A percentile compares a stretch with the other conserved stretches of the same genome.
Evolutionary conservation across 2,329 filamentous ascomycete genomes (phyloP).

Genomic region (Periconia digitata): DNA sequence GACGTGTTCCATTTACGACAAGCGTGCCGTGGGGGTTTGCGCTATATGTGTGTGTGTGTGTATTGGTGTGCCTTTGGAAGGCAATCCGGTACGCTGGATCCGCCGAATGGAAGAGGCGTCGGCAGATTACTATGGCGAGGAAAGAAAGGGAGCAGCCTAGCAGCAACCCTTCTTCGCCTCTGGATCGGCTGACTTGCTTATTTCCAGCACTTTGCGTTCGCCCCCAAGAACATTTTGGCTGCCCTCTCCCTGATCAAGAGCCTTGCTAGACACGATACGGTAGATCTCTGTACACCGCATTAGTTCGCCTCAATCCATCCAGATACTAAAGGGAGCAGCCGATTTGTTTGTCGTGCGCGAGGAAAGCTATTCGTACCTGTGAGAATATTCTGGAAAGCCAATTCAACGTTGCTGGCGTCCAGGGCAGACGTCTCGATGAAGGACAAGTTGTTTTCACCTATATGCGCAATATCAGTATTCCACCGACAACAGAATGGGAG

Average conservation of each 20-base stretch:
- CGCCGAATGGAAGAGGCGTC: constrained; percentile 9
- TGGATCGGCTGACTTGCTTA: constrained; percentile 82
- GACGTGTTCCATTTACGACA: constrained; percentile 9
- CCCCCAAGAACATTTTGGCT: constrained; percentile 75
- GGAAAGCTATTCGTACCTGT: constrained; percentile 73
- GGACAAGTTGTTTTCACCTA: constrained; percentile 95
- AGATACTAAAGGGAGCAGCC: background rate
- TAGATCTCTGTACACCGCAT: constrained; percentile 76
- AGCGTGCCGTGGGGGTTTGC: background rate
- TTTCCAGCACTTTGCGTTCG: constrained; percentile 75
- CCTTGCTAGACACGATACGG: constrained; percentile 97
- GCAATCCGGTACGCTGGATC: background rate
- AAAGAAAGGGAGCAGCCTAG: constrained; percentile 49
- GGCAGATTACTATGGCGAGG: constrained; percentile 15
- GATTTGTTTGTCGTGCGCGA: background rate
- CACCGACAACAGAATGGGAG: background rate
- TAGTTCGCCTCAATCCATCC: too few species aligned
- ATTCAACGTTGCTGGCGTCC: constrained; percentile 97
- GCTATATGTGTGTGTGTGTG: constrained; percentile 7
- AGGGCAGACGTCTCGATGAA: constrained; percentile 99
- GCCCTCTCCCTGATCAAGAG: constrained; percentile 84
- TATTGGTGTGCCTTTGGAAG: background rate
- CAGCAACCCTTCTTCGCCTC: constrained; percentile 81
- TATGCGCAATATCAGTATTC: constrained; percentile 11
- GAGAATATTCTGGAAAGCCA: constrained; percentile 99